Percentiles rank a stretch among this genome's conserved stretches.
Evolutionary conservation across 139 green algal genomes (phyloP).

Genomic region (Tetraselmis chui): DNA sequence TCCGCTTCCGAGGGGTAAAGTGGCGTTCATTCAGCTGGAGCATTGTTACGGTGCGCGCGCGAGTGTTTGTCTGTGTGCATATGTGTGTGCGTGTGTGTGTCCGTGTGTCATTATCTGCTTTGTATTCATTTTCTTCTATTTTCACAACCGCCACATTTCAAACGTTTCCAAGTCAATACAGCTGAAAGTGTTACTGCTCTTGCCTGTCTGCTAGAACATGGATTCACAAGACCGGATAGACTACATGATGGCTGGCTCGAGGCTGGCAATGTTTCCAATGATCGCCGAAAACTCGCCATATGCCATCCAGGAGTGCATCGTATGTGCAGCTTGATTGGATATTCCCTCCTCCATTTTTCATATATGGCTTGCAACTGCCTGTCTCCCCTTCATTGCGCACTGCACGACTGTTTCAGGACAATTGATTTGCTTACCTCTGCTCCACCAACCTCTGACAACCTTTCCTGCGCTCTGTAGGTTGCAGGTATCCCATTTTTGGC

Average conservation of each 20-base stretch:
- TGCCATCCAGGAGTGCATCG: conserved; percentile 14
- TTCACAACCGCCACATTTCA: no score
- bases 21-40: not conserved
- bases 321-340: no score
- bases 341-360: no score
- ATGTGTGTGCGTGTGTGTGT: no score
- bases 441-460: not conserved
- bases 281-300: conserved; percentile 12
- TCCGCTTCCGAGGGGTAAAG: not conserved
- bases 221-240: not conserved
- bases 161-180: no score
- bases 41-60: not conserved
- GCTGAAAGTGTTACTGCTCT: not conserved
- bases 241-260: conserved; percentile 8
- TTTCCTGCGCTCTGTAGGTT: not conserved
- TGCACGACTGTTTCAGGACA: no score
- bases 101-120: not conserved
- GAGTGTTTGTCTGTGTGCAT: no score
- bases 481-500: not conserved
- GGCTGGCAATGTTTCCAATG: conserved; percentile 13
- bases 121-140: not conserved
- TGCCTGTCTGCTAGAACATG: not conserved
- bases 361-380: no score
- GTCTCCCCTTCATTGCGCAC: no score
- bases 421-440: no score